Evolutionary conservation across 257 asterid genomes (phyloP).

Genomic region (Ocimum tenuiflorum): DNA sequence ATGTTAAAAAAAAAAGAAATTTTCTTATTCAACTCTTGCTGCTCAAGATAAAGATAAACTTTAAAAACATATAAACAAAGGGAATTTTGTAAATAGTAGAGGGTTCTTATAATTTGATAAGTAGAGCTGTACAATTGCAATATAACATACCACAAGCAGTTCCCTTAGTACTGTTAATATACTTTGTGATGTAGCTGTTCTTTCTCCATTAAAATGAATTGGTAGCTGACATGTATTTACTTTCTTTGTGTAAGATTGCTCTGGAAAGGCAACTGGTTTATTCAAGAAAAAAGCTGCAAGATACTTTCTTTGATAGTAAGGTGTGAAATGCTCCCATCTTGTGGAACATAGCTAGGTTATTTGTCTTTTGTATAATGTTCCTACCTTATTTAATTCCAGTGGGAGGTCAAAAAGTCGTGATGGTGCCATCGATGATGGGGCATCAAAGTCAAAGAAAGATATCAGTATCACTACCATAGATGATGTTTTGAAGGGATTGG

Average conservation of each 20-base stretch:
- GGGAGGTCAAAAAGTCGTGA: conserved; percentile 58
- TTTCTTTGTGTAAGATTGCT: conserved; percentile 55
- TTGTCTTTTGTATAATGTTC: conserved; percentile 14
- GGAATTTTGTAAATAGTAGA: background rate
- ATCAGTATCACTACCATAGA: conserved; percentile 43
- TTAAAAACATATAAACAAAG: background rate
- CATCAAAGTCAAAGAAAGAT: conserved; percentile 49
- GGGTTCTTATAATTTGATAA: background rate
- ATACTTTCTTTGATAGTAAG: conserved; percentile 76
- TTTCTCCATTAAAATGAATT: background rate
- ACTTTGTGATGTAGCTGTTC: background rate
- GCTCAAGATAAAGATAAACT: background rate
- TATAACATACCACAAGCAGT: background rate
- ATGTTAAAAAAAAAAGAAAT: background rate
- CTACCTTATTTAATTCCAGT: conserved; percentile 36
- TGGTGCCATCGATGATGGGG: conserved; percentile 39
- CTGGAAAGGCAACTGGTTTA: conserved; percentile 88
- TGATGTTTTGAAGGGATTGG: conserved; percentile 76
- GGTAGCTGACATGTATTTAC: conserved; percentile 9
- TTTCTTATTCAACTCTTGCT: background rate
- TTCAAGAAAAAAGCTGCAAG: conserved; percentile 92
- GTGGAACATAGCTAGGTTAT: background rate
- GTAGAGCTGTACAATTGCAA: background rate
- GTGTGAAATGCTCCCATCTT: conserved; percentile 27
- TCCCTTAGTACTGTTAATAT: background rate